Base-by-base conservation (phyloP, 164 flowering plant genomes). In the Sextonia rubra region DNA sequence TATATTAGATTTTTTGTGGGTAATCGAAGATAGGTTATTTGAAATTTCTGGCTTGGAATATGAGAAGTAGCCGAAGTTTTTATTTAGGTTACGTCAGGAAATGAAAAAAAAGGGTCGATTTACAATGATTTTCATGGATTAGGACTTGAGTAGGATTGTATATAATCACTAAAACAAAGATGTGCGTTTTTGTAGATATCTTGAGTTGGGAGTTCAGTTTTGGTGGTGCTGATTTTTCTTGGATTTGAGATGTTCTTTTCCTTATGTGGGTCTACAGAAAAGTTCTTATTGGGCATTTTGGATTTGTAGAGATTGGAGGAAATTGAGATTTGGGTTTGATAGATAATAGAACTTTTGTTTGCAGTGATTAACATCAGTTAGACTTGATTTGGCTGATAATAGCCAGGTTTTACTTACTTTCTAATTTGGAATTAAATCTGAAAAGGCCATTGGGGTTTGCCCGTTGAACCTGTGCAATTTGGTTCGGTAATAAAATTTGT, bases 41-140 rank as follows among this genome's bases (percentile, higher is more conserved):
- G 47, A 47, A 56, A 44, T 64, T 64, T 30, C 58, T 52, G 29
- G 60, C 71, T 69, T 66, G 49, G 67, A 47, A 32, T 72, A 73
- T 65, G 69, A 65, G 67, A n/a, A n/a, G n/a, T 23, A 14, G 47
- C n/a, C n/a, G 32, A 5, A 58, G 3, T 12, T 69, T 68, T 27
- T 37, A 61, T 27, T 66, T 72, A 78, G 75, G 75, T 69, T 29
- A 55, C 30, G 66, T 69, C 11, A 64, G 72, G 70, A 64, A 37
- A 24, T 65, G 9, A 2, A n/a, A 68, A 72, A n/a, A 26, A 44
- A 66, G 64, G 60, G 12, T 79, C 80, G 82, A 73, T 76, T 81
- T 76, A 66, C 68, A 70, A 69, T 29, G 72, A 71, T 63, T 37
- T 1, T 27, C 80, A 72, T 29, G 71, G 32, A 24, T 12, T 15